Base-by-base conservation (phyloP, 208 protist genomes). In the Leishmania lainsoni region DNA sequence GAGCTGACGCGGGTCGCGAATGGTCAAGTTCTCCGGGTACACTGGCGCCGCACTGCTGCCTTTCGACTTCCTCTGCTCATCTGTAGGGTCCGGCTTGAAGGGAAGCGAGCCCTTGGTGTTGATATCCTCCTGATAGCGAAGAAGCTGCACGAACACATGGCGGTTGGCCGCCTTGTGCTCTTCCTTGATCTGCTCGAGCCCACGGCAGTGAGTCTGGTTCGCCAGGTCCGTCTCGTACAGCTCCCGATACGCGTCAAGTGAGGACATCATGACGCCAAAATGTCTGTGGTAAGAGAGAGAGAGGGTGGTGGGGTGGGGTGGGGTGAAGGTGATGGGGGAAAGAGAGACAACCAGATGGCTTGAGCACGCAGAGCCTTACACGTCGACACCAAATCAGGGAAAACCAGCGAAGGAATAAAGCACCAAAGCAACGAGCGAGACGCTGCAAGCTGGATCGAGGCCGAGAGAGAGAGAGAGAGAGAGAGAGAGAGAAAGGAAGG, bases 191-290 rank as follows among this genome's bases (percentile, higher is more conserved):
- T 75, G 69, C 9, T 54, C 42, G 6, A 89, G 72, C 29, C 61
- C 65, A 71, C 90, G 85, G 86, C 90, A 91, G 88, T 86, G 83
- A 5, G 69, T 79, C 81, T 91, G 87, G 49, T 76, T 26, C 2
- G 58, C 75, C 16, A 92, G 56, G 59, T 93, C 90, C 80, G 84
- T 84, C 59, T 80, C 83, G 74, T 93, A 91, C 76, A 88, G 77
- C 81, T 70, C 83, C n/a, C 61, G 80, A 81, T 87, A 92, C 0
- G 73, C 79, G 51, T 88, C 81, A 17, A 92, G 87, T 10, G 78
- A 29, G 17, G 74, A 49, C 81, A 84, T 83, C 54, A 17, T 35
- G 61, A 74, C 5, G 63, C 12, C 52, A 74, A 74, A 58, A 17
- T 17, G 26, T 20, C 9, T 20, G 69, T 16, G 17, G 5, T 16